Base-by-base conservation (phyloP, 805 yeast species). In the Grigorovia jiainica region DNA sequence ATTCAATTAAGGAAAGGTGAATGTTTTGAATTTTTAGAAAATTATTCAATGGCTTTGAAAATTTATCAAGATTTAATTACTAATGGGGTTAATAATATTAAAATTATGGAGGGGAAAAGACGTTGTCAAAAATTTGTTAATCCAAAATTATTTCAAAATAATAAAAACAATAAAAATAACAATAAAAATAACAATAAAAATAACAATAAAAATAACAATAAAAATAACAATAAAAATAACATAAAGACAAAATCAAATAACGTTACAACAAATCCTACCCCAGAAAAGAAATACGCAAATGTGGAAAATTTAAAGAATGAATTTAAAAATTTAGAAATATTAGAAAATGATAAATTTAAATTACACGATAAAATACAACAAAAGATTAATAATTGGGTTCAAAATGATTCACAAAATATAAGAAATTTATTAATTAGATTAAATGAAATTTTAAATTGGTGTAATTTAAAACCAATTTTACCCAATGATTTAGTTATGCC, bases 401-500 rank as follows among this genome's bases (percentile, higher is more conserved):
- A 56, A 2, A 89, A 90, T 7, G 85, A 87, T 52, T 89, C 81
- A 50, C 82, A 79, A 41, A 87, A 92, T 54, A 64, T 92, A 17
- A 71, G 99, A 36, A 82, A 82, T 1, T 68, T 92, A 43, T 67
- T 92, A 25, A 71, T 87, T 1, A 72, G 87, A 3, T 64, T 92
- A 43, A 79, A 84, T 30, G 60, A 64, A 2, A 71, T 92, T 15
- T 62, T 92, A 11, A 78, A 85, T 78, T 78, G 84, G 10, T 76
- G 72, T 36, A 72, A 73, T 32, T 84, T 92, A 94, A 73, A 72
- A 47, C 67, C 73, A 15, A 79, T 87, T 5, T 60, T 78, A 1
- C 61, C 82, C 55, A 71, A 80, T 4, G 97, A 90, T 43, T 66
- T 92, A 45, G 92, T 92, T 45, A 67, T 89, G 48, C 90, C 95